phyloP scores from a whole-genome alignment of 1,139 yeast genomes.

The Kodamaea ohmeri region DNA sequence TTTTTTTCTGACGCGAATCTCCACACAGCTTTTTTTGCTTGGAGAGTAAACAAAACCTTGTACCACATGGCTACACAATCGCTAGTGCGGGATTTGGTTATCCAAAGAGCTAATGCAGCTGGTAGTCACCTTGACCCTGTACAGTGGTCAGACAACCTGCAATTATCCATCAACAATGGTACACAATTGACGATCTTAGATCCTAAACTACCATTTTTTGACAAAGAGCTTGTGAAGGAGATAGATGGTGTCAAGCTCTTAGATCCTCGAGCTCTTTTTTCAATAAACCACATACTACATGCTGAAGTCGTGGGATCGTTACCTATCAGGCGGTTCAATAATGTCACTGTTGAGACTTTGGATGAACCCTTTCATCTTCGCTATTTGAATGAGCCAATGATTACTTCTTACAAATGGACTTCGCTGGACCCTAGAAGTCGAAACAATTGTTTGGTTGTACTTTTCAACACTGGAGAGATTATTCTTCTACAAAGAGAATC shows the following conservation, averaged over 20 bases:
- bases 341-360: conserved; percentile 25
- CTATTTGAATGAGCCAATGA: conserved; percentile 33
- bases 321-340: conserved; percentile 31
- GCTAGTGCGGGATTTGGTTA: conserved; percentile 21
- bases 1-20: background rate
- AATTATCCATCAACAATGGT: conserved; percentile 39
- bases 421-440: conserved; percentile 23
- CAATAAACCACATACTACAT: conserved; percentile 27
- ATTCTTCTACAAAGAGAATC: conserved; percentile 30
- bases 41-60: conserved; percentile 4
- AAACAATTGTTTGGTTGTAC: conserved; percentile 33
- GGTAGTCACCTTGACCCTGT: conserved; percentile 29
- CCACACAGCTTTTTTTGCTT: background rate
- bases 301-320: conserved; percentile 28
- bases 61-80: conserved; percentile 6
- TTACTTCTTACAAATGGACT: conserved; percentile 40
- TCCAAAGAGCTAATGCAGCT: conserved; percentile 25
- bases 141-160: conserved; percentile 38
- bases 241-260: conserved; percentile 17
- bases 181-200: conserved; percentile 35
- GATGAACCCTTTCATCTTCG: conserved; percentile 32
- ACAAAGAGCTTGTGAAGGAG: conserved; percentile 23
- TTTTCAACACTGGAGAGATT: conserved; percentile 42
- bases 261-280: conserved; percentile 31
- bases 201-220: conserved; percentile 40